These are phyloP conservation scores for Cercospora janseana DNA, from an alignment of 2,329 filamentous ascomycete genomes.

Conservation along the genomic window DNA sequence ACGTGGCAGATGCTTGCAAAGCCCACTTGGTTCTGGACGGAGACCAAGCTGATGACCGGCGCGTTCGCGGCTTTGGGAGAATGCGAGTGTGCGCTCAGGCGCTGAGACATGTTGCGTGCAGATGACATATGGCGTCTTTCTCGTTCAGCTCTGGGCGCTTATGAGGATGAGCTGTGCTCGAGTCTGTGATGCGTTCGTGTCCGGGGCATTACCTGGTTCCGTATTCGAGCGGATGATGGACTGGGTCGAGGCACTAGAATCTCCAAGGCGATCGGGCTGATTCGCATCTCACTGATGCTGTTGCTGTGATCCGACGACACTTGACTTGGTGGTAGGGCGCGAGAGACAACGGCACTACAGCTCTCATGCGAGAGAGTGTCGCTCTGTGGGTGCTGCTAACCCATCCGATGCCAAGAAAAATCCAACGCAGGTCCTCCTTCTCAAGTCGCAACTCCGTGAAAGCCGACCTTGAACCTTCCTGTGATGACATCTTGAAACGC, in stretches of 20 bases:
- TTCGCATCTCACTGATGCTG: too few species aligned
- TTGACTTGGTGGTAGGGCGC: too few species aligned
- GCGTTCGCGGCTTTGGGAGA: neutral
- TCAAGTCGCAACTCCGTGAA: neutral
- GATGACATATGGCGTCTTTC: neutral
- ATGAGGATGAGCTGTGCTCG: too few species aligned
- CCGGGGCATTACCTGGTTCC: too few species aligned
- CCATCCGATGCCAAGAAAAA: constrained; percentile 4
- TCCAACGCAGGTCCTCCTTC: constrained; percentile 2
- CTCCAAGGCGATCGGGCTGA: too few species aligned
- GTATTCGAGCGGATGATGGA: too few species aligned
- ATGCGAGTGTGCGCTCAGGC: neutral
- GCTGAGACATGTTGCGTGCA: neutral
- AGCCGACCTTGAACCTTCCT: constrained; percentile 5
- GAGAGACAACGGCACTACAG: too few species aligned
- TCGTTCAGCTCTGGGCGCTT: too few species aligned
- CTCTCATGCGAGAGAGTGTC: neutral
- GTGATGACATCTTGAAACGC: constrained; percentile 5
- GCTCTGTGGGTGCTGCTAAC: neutral
- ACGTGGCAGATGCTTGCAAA: neutral
- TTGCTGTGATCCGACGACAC: too few species aligned
- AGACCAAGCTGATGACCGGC: constrained; percentile 4
- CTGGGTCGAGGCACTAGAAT: too few species aligned
- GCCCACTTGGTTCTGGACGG: too few species aligned
- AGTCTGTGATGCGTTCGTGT: too few species aligned